phyloP scores from a whole-genome alignment of 768 basidiomycete genomes.

The Thelephora aurantiotincta region DNA sequence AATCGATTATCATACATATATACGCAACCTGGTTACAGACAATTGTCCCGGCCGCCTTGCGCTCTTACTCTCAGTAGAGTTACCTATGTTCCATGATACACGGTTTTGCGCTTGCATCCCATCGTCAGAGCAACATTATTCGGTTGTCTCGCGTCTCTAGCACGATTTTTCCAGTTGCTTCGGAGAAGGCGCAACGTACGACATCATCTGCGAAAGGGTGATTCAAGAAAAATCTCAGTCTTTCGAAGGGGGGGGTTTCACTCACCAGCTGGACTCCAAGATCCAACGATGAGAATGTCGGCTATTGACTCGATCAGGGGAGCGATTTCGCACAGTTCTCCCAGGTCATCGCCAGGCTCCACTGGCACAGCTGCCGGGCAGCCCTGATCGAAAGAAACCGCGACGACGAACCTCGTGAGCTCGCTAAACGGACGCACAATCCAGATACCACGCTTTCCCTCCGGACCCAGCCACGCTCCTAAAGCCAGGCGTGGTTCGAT shows the following conservation, averaged over 20 bases:
- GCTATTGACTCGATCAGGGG: background rate
- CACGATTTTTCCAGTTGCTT: constrained; percentile 15
- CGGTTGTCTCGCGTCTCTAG: constrained; percentile 16
- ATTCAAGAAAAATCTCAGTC: background rate
- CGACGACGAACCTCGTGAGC: constrained; percentile 27
- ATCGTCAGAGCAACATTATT: constrained; percentile 12
- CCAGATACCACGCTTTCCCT: constrained; percentile 41
- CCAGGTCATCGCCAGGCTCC: constrained; percentile 17
- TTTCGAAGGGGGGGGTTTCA: background rate
- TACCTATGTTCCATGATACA: too few species aligned
- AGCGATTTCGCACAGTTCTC: constrained; percentile 10
- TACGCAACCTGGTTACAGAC: too few species aligned
- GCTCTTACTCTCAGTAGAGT: too few species aligned
- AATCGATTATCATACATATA: too few species aligned
- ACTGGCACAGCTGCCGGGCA: constrained; percentile 12
- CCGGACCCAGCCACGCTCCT: constrained; percentile 22
- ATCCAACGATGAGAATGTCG: background rate
- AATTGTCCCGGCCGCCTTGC: too few species aligned
- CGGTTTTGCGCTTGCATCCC: too few species aligned
- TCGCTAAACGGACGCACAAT: constrained; percentile 32
- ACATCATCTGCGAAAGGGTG: constrained; percentile 14
- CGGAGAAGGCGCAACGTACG: constrained; percentile 18
- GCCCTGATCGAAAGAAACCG: constrained; percentile 1
- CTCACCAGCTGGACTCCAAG: too few species aligned
- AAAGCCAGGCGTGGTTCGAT: constrained; percentile 6